Base-by-base conservation (phyloP, 2,329 filamentous ascomycete species). In the Alternaria brassicicola region DNA sequence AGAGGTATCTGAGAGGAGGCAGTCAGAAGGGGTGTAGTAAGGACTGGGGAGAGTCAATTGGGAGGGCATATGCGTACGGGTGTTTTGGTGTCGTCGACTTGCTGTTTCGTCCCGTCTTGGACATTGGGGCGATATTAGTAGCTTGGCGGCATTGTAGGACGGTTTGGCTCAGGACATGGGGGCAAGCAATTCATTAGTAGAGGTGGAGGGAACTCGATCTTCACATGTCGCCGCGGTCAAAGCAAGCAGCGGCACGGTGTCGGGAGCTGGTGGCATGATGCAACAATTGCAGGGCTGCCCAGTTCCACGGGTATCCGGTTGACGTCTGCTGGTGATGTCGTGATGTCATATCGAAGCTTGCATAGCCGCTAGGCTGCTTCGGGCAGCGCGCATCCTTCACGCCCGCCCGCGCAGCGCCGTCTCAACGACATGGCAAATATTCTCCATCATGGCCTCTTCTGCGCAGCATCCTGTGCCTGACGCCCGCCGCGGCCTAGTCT, bases 1-100 rank as follows among this genome's bases (percentile, higher is more conserved):
- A 80, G 1, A 90, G 81, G 64, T 89, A 89, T 19, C 83, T 84
- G 61, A 12, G 19, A 25, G 13, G 19, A 33, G 47, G 67, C 47
- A 67, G 57, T 19, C 25, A 7, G 38, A 23, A 26, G 26, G 12
- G 15, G 30, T 15, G 30, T 1, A 1, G n/a, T n/a, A n/a, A 33
- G 15, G 21, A 19, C 26, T 25, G 28, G 36, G 31, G 23, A 7
- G 9, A 21, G 15, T 43, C 46, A 12, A 15, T 23, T 7, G 19
- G 19, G 4, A 30, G 43, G n/a, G 54, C 49, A 15, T 6, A 15
- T 6, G 65, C 73, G 36, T 78, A 81, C 66, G 81, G 80, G 59
- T 83, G 81, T 59, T 72, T 73, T 25, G 64, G 38, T 30, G 53
- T 41, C 31, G 53, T 41, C 46, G 58, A 54, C 61, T 69, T 70